These are phyloP conservation scores for Asterophora parasitica DNA, from an alignment of 768 basidiomycete species.

Conservation along the genomic window DNA sequence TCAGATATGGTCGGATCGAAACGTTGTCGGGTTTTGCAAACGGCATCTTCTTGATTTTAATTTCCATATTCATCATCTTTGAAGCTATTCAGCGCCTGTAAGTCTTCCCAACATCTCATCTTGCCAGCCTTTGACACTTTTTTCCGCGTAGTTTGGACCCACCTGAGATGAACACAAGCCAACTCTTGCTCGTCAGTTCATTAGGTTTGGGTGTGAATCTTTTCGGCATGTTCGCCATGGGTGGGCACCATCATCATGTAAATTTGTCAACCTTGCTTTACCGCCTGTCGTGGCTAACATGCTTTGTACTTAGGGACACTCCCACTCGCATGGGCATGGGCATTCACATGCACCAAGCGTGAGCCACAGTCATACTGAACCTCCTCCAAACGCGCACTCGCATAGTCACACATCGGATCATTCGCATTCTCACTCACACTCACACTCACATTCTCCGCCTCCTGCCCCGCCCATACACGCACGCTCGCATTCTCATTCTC, in stretches of 20 bases:
- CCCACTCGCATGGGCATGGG: conserved; percentile 44
- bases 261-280: conserved; percentile 16
- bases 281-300: background rate
- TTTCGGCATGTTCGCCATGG: conserved; percentile 99
- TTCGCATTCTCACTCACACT: conserved; percentile 28
- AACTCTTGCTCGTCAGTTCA: conserved; percentile 83
- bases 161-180: conserved; percentile 96
- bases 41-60: conserved; percentile 88
- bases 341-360: conserved; percentile 30
- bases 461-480: background rate
- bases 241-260: conserved; percentile 89
- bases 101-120: conserved; percentile 17
- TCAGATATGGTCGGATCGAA: conserved; percentile 91
- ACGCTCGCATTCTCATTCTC: conserved; percentile 22
- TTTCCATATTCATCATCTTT: conserved; percentile 97
- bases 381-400: conserved; percentile 23
- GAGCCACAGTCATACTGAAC: conserved; percentile 12
- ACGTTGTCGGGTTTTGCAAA: conserved; percentile 98
- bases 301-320: conserved; percentile 42
- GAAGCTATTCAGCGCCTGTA: conserved; percentile 95
- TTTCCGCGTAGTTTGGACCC: conserved; percentile 65
- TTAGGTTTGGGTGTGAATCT: conserved; percentile 91
- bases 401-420: conserved; percentile 18
- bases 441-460: conserved; percentile 13
- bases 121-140: background rate